Evolutionary conservation across 768 basidiomycete genomes (phyloP).

Genomic region (Amanita rubescens): DNA sequence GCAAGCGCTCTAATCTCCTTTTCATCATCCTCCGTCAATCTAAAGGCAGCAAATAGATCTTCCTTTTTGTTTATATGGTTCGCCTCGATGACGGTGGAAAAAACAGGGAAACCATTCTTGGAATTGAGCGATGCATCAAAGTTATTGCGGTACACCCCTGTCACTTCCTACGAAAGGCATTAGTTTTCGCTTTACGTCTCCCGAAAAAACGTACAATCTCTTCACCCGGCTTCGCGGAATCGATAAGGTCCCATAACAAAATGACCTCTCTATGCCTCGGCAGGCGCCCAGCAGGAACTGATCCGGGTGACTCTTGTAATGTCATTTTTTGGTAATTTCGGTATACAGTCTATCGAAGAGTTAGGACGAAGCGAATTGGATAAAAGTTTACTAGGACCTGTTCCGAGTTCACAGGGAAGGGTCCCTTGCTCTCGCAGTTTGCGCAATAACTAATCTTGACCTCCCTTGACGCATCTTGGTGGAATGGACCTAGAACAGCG

Average conservation of each 20-base stretch:
- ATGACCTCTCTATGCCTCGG: slow-evolving; percentile 97
- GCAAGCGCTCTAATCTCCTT: slow-evolving; percentile 82
- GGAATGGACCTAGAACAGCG: slow-evolving; percentile 92
- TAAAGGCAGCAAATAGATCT: slow-evolving; percentile 97
- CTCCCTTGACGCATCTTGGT: slow-evolving; percentile 93
- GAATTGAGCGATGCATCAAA: slow-evolving; percentile 97
- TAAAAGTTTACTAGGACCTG: slow-evolving; percentile 42
- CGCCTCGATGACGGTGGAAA: slow-evolving; percentile 96
- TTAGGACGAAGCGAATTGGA: background rate
- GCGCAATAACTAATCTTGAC: slow-evolving; percentile 92
- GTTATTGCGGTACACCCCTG: slow-evolving; percentile 97
- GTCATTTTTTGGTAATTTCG: slow-evolving; percentile 99
- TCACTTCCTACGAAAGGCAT: slow-evolving; percentile 66
- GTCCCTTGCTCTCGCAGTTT: slow-evolving; percentile 91
- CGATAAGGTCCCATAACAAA: slow-evolving; percentile 96
- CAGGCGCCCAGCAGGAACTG: slow-evolving; percentile 94
- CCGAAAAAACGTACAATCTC: slow-evolving; percentile 62
- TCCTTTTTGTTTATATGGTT: slow-evolving; percentile 99
- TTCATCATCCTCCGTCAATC: slow-evolving; percentile 95
- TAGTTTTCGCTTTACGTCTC: slow-evolving; percentile 9
- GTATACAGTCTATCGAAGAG: slow-evolving; percentile 78
- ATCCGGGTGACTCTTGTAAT: slow-evolving; percentile 94
- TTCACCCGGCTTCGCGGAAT: slow-evolving; percentile 96
- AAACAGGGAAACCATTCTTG: slow-evolving; percentile 99
- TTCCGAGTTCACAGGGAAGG: slow-evolving; percentile 94